Base-by-base conservation (phyloP, 2,329 filamentous ascomycete genomes). In the Alternaria gaisen region DNA sequence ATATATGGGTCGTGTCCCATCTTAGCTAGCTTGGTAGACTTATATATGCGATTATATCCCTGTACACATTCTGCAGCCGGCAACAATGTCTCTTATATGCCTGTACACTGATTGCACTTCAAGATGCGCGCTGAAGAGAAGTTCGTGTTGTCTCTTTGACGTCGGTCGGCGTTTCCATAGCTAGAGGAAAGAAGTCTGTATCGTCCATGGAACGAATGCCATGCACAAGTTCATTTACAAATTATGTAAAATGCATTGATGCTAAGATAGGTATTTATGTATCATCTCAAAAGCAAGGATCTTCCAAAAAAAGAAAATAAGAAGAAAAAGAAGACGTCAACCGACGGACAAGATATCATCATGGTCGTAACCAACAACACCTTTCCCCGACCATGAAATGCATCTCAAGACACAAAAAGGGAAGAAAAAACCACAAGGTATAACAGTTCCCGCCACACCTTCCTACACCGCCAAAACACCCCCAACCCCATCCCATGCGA, bases 351-450 rank as follows among this genome's bases (percentile, higher is more conserved):
- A 14, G 32, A 48, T 48, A 48, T 36, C 46, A 36, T 48, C 46
- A 48, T 34, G 46, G 46, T 48, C 46, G 46, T 48, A 48, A 48
- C 44, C 44, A 48, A 48, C 30, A 36, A 48, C 46, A 48, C 46
- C 46, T 3, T 2, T 18, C 4, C 44, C 46, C 5, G 3, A 36
- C 46, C 46, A 24, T 22, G 18, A 22, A 41, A 41, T 48, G 28
- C 46, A 48, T 22, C 32, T 36, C 32, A 12, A 48, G 11, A 41
- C n/a, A 30, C 22, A 41, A 22, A 32, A 34, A 28, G 9, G 9
- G 24, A 22, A 14, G 36, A 14, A n/a, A 26, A n/a, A 26, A 32
- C 18, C 42, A 32, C 42, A 32, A 54, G 52, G 52, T 54, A 54
- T 54, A 44, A 30, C 36, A 43, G 12, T 24, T 14, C 22, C 24